Evolutionary conservation across 805 yeast species (phyloP), one percentile per base, ranked within the genome.

Genomic region (Priceomyces castillae): DNA sequence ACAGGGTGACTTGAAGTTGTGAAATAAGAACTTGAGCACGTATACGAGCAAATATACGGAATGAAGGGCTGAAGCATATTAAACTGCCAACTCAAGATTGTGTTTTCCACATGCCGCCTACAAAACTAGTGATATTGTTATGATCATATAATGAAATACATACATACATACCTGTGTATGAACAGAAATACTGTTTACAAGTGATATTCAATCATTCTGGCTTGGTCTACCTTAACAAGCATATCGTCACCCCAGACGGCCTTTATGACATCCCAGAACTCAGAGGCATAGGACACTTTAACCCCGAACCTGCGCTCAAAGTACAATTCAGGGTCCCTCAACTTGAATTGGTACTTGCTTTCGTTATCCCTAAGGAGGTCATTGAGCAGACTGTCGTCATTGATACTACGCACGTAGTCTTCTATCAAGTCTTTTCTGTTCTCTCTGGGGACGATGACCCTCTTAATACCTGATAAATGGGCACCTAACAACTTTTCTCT

Each of bases 401-500:
- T 70, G 45, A 66, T 56, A 43, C 62, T 54, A 44, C 58, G 58
- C 42, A 64, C 61, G 48, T 75, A 78, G 40, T 80, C 81, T 46
- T 80, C 82, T 46, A 81, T 77, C 12, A 90, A 77, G 52, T 84
- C 92, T 40, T 76, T 73, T 46, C 87, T 68, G 62, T 87, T 86
- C 42, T 80, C 74, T 46, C 83, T 65, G 2, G 97, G 97, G 7
- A 86, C 68, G 34, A 89, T 62, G 30, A 89, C 84, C 43, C 73
- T 74, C 34, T 67, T 71, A 42, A 71, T 67, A 1, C 67, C 67
- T 30, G 84, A 81, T 49, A 86, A 70, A 54, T 86, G 90, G 0
- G 94, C 94, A 2, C 94, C 94, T 16, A 84, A 69, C 31, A 86
- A 65, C 61, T 86, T 86, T 62, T 86, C 95, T 42, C 82, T 77